Conservation (phyloP, 169 alveolate species). For the Plasmodium yoelii region DNA sequence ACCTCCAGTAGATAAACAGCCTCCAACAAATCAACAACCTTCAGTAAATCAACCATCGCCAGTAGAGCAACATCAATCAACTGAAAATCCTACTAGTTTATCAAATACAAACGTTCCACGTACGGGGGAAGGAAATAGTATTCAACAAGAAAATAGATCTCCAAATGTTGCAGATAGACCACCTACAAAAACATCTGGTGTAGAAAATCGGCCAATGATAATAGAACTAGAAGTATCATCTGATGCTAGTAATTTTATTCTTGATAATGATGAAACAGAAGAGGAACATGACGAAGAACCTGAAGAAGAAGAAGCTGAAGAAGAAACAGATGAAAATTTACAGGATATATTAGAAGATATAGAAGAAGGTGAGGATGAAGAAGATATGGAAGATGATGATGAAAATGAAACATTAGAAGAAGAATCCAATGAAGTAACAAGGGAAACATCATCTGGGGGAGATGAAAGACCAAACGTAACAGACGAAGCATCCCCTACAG, state of each 20-base stretch:
- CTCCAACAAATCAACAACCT: too few relatives aligned
- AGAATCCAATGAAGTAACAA: not conserved
- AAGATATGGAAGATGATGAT: not conserved
- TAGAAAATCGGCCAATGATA: not conserved
- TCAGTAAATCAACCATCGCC: not conserved
- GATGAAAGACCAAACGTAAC: not conserved
- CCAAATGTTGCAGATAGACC: not conserved
- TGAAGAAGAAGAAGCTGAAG: not conserved
- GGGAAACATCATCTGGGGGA: not conserved
- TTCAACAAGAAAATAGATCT: not conserved
- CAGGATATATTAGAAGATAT: not conserved
- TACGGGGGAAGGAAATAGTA: constrained; percentile 10
- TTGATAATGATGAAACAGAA: not conserved
- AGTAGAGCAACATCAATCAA: not conserved
- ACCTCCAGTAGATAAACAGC: not conserved
- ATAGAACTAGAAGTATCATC: not conserved
- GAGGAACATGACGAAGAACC: constrained; percentile 4
- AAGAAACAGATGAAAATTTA: not conserved
- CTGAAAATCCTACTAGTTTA: not conserved
- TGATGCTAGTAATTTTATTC: not conserved
- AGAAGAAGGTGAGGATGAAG: constrained; percentile 2
- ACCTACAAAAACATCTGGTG: not conserved
- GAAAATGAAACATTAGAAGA: not conserved
- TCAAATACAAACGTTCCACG: not conserved
- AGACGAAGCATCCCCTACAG: not conserved